phyloP scores from a whole-genome alignment of 2,329 filamentous ascomycete species.

The Sarocladium kiliense region DNA sequence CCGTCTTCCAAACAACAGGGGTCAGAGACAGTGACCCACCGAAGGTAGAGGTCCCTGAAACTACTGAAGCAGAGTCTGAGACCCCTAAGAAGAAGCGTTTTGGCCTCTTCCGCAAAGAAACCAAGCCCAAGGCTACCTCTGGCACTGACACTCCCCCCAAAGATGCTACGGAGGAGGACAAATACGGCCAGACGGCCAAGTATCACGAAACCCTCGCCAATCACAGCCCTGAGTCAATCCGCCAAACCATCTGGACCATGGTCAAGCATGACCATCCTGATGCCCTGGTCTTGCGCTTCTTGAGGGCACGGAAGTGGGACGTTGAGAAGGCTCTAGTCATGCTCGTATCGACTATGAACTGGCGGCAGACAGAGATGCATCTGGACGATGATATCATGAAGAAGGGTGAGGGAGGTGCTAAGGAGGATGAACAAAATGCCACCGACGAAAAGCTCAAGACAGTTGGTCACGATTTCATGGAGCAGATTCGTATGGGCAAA shows the following conservation, averaged over 20 bases:
- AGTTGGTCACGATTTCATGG: slow-evolving; percentile 69
- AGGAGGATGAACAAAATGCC: slow-evolving; percentile 50
- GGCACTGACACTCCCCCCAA: slow-evolving; percentile 27
- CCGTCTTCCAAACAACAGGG: slow-evolving; percentile 71
- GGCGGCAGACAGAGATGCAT: slow-evolving; percentile 76
- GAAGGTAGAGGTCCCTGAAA: slow-evolving; percentile 17
- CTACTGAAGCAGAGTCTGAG: slow-evolving; percentile 30
- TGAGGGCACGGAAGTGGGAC: slow-evolving; percentile 93
- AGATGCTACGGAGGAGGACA: slow-evolving; percentile 66
- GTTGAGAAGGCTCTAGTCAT: slow-evolving; percentile 89
- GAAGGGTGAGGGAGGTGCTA: slow-evolving; percentile 64
- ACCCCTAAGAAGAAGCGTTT: slow-evolving; percentile 74
- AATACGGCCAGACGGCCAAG: slow-evolving; percentile 84
- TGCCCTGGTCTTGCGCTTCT: slow-evolving; percentile 72
- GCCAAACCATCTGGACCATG: slow-evolving; percentile 85
- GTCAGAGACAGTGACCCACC: slow-evolving; percentile 32
- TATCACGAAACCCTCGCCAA: slow-evolving; percentile 78
- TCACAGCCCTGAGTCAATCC: slow-evolving; percentile 71
- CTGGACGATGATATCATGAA: slow-evolving; percentile 85
- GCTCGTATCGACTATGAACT: slow-evolving; percentile 90
- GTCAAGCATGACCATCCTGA: slow-evolving; percentile 94
- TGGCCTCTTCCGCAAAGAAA: slow-evolving; percentile 62
- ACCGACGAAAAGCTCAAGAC: slow-evolving; percentile 59
- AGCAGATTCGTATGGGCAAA: slow-evolving; percentile 84
- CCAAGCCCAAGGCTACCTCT: slow-evolving; percentile 32